Conservation (phyloP, 2,329 filamentous ascomycete genomes). For the Hymenoscyphus fructigenus region DNA sequence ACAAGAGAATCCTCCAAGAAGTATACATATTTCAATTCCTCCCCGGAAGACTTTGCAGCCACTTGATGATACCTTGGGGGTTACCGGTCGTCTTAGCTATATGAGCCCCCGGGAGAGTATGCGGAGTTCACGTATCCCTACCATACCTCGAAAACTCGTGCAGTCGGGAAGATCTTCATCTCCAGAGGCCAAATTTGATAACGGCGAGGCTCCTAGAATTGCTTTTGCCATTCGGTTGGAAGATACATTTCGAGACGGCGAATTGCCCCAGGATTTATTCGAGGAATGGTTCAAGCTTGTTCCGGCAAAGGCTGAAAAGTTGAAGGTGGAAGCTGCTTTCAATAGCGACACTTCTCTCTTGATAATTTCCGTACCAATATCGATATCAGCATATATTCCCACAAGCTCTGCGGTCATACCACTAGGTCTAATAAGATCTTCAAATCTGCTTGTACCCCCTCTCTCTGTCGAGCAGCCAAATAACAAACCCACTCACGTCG, state of each 20-base stretch:
- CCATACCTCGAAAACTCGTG: neutral
- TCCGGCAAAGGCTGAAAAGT: constrained; percentile 1
- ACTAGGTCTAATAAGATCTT: constrained; percentile 10
- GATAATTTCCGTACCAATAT: constrained; percentile 13
- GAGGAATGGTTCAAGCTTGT: neutral
- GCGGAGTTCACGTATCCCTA: neutral
- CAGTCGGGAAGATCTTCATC: neutral
- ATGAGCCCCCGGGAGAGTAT: neutral
- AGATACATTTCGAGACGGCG: neutral
- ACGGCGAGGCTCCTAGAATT: neutral
- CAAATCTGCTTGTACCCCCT: constrained; percentile 1
- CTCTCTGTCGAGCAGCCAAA: neutral
- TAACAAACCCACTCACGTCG: neutral
- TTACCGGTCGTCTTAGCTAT: neutral
- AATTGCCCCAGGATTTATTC: neutral
- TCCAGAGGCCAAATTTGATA: neutral
- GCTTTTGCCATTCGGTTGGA: constrained; percentile 1
- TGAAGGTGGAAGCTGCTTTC: constrained; percentile 15
- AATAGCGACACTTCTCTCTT: constrained; percentile 8
- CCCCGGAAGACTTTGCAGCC: neutral
- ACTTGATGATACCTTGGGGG: neutral
- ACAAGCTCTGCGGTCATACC: constrained; percentile 4
- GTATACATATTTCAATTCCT: neutral
- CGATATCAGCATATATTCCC: constrained; percentile 7
- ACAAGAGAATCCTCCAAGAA: neutral